Evolutionary conservation across 306 rosid species (phyloP).

Genomic region (Inga oerstediana): DNA sequence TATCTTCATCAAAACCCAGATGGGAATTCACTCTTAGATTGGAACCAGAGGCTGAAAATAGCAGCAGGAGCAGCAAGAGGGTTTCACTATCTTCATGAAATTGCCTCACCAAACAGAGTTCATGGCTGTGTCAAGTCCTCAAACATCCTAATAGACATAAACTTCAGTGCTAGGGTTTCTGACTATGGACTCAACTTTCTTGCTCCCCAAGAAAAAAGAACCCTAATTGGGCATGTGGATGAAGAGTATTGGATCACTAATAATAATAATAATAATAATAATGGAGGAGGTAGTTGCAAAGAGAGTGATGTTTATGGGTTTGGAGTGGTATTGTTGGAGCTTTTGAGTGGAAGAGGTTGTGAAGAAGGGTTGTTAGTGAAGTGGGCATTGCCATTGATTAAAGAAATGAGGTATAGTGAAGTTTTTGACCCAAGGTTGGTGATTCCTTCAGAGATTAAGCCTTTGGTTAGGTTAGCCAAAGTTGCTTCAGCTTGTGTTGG

Average conservation of each 20-base stretch:
- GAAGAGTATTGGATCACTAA: conserved; percentile 61
- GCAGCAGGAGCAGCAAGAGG: conserved; percentile 88
- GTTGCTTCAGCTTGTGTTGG: conserved; percentile 87
- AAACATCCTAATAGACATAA: conserved; percentile 61
- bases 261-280: conserved; percentile 40
- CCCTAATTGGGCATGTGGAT: conserved; percentile 64
- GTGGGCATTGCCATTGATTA: conserved; percentile 87
- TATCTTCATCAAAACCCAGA: conserved; percentile 70
- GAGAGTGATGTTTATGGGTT: conserved; percentile 86
- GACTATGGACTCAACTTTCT: conserved; percentile 74
- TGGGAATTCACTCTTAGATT: conserved; percentile 56
- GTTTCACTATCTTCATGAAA: conserved; percentile 77
- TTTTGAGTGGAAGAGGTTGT: conserved; percentile 76
- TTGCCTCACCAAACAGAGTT: conserved; percentile 62
- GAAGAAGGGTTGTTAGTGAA: conserved; percentile 68
- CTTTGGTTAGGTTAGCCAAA: conserved; percentile 71
- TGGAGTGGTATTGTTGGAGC: conserved; percentile 79
- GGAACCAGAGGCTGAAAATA: conserved; percentile 65
- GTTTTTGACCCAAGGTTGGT: conserved; percentile 65
- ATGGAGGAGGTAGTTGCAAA: conserved; percentile 48
- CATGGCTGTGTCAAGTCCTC: conserved; percentile 90
- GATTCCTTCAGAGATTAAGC: conserved; percentile 48
- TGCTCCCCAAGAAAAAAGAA: conserved; percentile 55
- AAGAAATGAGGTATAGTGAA: conserved; percentile 56
- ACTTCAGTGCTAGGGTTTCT: conserved; percentile 55